Evolutionary conservation across 2,329 filamentous ascomycete species (phyloP).

Genomic region (Oidium heveae): DNA sequence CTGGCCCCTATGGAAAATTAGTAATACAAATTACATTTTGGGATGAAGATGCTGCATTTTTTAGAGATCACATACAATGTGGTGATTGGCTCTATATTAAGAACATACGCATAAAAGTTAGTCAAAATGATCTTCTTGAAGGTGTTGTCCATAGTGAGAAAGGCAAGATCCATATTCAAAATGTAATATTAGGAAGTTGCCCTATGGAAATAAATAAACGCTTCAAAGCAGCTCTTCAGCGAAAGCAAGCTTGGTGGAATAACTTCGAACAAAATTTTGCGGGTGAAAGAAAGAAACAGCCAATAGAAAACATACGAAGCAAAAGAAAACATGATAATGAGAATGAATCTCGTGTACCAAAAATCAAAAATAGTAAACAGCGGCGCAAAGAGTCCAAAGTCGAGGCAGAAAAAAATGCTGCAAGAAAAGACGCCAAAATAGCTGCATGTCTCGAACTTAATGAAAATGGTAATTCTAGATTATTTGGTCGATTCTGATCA

Average conservation of each 20-base stretch:
- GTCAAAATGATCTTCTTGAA: conserved; percentile 29
- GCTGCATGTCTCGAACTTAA: conserved; percentile 9
- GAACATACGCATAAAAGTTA: conserved; percentile 47
- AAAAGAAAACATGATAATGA: conserved; percentile 2
- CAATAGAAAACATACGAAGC: neutral
- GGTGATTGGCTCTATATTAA: conserved; percentile 37
- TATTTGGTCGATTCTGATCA: neutral
- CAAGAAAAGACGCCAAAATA: conserved; percentile 13
- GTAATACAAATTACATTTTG: conserved; percentile 49
- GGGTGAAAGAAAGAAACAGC: neutral
- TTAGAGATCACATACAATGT: conserved; percentile 28
- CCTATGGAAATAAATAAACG: conserved; percentile 20
- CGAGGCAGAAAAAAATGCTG: conserved; percentile 10
- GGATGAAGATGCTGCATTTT: conserved; percentile 35
- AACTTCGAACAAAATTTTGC: conserved; percentile 18
- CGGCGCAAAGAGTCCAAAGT: conserved; percentile 12
- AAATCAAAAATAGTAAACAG: conserved; percentile 9
- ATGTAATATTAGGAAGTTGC: conserved; percentile 20
- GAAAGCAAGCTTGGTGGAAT: conserved; percentile 35
- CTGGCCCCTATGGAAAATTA: conserved; percentile 47
- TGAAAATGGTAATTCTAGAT: conserved; percentile 14
- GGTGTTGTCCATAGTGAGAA: conserved; percentile 30
- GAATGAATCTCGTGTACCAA: conserved; percentile 3
- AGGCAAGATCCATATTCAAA: conserved; percentile 29
- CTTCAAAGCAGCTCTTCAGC: conserved; percentile 30